Conservation (phyloP, 176 grass and related monocot genomes). For the Juncus inflexus region DNA sequence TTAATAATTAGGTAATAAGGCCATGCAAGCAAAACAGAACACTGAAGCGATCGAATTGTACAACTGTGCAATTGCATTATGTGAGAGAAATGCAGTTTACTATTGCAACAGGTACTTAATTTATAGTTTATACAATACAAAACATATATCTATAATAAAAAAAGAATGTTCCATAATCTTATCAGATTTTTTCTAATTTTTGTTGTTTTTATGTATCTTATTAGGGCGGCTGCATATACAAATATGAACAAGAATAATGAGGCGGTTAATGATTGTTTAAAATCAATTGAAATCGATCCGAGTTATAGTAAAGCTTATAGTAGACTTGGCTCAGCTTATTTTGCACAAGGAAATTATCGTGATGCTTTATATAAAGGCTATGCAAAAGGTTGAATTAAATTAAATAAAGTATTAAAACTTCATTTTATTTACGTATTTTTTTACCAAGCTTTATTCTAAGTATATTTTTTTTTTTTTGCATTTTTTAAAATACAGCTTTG, state of each 20-base stretch:
- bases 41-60: constrained; percentile 72
- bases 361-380: constrained; percentile 37
- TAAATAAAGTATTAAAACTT: neutral
- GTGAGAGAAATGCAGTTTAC: constrained; percentile 67
- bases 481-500: constrained; percentile 36
- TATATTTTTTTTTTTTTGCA: neutral
- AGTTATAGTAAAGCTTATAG: constrained; percentile 61
- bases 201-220: constrained; percentile 5
- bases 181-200: constrained; percentile 22
- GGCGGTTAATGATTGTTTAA: constrained; percentile 23
- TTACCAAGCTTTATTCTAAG: no score
- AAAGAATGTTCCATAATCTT: neutral
- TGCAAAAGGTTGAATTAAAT: constrained; percentile 21
- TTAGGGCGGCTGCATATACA: constrained; percentile 79
- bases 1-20: constrained; percentile 60
- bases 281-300: constrained; percentile 75
- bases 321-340: constrained; percentile 39
- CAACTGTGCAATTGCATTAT: constrained; percentile 58
- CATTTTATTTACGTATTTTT: constrained; percentile 7
- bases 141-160: neutral
- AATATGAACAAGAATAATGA: neutral
- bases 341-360: constrained; percentile 33
- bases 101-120: constrained; percentile 58
- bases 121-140: no score
- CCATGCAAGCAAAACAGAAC: constrained; percentile 57